Conservation (phyloP, 129 eudicot species). For the Lonicera japonica region DNA sequence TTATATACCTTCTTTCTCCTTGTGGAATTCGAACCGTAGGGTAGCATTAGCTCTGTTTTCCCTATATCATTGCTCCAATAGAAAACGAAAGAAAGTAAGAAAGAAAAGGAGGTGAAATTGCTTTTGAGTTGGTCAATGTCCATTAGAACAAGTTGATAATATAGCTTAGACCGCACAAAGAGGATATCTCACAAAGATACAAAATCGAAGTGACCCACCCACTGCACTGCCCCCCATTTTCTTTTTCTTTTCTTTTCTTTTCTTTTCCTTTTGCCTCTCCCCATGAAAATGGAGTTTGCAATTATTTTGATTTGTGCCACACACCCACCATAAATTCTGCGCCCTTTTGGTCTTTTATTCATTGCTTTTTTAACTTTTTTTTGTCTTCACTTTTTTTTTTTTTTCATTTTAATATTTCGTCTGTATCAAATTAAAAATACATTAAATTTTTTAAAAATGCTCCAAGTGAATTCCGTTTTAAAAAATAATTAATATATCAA, state of each 20-base stretch:
- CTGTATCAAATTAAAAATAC: too few species aligned
- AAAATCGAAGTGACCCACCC: neutral
- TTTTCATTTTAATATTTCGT: too few species aligned
- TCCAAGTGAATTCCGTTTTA: too few species aligned
- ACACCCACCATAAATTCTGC: neutral
- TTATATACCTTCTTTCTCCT: too few species aligned
- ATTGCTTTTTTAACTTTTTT: neutral
- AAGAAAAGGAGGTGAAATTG: neutral
- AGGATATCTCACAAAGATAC: neutral
- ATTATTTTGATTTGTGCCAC: neutral
- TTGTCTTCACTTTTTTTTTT: neutral
- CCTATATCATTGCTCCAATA: too few species aligned
- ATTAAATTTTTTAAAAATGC: too few species aligned
- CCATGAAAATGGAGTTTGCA: neutral
- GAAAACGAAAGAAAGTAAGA: too few species aligned
- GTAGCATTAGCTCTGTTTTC: too few species aligned
- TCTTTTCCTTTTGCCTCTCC: neutral
- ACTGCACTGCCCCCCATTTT: neutral
- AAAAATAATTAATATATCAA: too few species aligned
- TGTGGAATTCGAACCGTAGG: too few species aligned
- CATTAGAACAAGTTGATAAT: neutral
- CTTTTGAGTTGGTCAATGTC: neutral
- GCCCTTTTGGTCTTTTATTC: neutral
- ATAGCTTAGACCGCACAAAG: neutral
- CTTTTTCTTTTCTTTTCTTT: too few species aligned